Base-by-base conservation (phyloP, 192 early-diverging fungal genomes). In the Umbelopsis vinacea region DNA sequence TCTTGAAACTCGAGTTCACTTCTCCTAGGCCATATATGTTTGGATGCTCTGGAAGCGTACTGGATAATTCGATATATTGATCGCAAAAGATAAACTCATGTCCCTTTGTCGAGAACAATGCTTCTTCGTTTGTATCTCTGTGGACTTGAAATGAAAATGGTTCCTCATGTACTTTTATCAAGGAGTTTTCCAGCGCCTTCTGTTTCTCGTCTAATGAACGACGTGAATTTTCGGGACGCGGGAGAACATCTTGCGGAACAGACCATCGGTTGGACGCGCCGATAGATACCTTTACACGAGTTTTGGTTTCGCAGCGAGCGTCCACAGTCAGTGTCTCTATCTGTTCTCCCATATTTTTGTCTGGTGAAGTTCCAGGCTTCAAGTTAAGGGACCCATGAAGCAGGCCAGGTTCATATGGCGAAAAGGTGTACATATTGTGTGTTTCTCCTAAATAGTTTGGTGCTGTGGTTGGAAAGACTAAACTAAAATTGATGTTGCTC, bases 1-100 rank as follows among this genome's bases (percentile, higher is more conserved):
- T 69, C 45, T 84, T 79, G 67, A 89, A 89, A 10, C 70, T 73
- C 19, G 83, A 72, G 6, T 80, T 79, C 2, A 81, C 78, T 71
- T 90, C 88, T 12, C 89, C 89, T 19, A 22, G 88, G 15, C 89
- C 89, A 69, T 87, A 91, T 57, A 91, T 88, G 50, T 89, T 86
- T n/a, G 88, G 83, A 43, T 86, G 54, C 0, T 45, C n/a, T 1
- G 87, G 86, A 15, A 89, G 52, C 0, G 26, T 71, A n/a, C 83
- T 83, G 1, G 87, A 86, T 21, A 91, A 48, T 70, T 89, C 87
- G 4, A 91, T 68, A 63, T 88, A 91, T 71, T 89, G 84, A 67
- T 88, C 83, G 68, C 88, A 84, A 46, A 82, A 89, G 24, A 91
- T 79, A 22, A 89, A 29, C 2, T 70, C 47, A n/a, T 37, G 50